Evolutionary conservation across 495 filamentous ascomycete genomes (phyloP).

Genomic region (Xylaria scruposa): DNA sequence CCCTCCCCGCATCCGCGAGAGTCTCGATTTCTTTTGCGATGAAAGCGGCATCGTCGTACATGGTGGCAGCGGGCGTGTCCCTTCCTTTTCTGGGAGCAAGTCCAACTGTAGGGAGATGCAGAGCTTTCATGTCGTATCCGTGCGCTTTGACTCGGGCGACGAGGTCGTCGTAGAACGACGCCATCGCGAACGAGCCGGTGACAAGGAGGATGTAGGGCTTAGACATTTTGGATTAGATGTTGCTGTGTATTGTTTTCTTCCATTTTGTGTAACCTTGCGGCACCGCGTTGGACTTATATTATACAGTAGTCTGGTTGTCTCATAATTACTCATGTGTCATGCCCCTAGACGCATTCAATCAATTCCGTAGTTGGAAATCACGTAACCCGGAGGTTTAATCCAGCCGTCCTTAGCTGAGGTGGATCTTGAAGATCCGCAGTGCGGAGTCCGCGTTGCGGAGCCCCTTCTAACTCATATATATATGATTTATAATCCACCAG

Average conservation of each 20-base stretch:
- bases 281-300: background rate
- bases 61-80: constrained; percentile 25
- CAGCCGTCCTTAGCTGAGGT: background rate
- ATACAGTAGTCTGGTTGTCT: background rate
- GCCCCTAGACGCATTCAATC: background rate
- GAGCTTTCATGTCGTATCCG: constrained; percentile 38
- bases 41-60: constrained; percentile 40
- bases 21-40: constrained; percentile 35
- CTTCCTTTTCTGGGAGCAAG: constrained; percentile 15
- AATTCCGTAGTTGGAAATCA: background rate
- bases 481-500: background rate
- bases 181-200: constrained; percentile 48
- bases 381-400: constrained; percentile 16
- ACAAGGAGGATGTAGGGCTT: constrained; percentile 50
- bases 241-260: background rate
- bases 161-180: constrained; percentile 40
- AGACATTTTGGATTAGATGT: constrained; percentile 30
- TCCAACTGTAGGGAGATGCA: constrained; percentile 32
- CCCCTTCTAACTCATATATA: background rate
- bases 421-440: background rate
- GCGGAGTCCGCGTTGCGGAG: too few relatives aligned
- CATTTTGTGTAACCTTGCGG: background rate
- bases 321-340: background rate
- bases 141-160: constrained; percentile 32
- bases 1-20: constrained; percentile 45